Percentiles rank a stretch among this genome's conserved stretches.
These are phyloP conservation scores for Amaranthus cruentus DNA, from an alignment of 148 eudicot genomes.

Conservation along the genomic window DNA sequence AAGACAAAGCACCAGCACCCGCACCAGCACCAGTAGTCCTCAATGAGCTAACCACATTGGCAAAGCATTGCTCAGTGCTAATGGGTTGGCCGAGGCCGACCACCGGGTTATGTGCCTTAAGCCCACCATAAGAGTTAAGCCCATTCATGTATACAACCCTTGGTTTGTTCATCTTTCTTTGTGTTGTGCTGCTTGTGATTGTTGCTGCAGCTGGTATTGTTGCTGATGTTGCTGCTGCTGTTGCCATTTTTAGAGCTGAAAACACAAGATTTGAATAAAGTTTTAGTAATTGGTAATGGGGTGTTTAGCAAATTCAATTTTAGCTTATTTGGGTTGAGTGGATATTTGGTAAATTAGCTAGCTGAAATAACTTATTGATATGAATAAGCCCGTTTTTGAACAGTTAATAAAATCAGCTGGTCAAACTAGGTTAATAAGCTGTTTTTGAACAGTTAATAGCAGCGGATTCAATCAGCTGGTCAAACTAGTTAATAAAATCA, in stretches of 20 bases:
- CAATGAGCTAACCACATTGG: slow-evolving; percentile 29
- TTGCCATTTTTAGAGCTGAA: slow-evolving; percentile 32
- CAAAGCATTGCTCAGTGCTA: slow-evolving; percentile 35
- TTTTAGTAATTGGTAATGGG: neutral
- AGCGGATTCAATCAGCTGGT: no score
- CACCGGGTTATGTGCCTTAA: slow-evolving; percentile 35
- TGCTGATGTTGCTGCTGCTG: slow-evolving; percentile 32
- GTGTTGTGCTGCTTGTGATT: slow-evolving; percentile 14
- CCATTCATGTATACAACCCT: slow-evolving; percentile 18
- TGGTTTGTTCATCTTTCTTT: slow-evolving; percentile 7
- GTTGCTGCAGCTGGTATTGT: slow-evolving; percentile 15
- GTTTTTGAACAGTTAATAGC: no score
- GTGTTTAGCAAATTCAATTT: no score
- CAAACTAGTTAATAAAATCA: no score
- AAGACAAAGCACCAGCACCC: slow-evolving; percentile 25
- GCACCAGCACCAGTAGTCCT: slow-evolving; percentile 7
- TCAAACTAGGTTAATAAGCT: no score
- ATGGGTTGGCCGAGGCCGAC: slow-evolving; percentile 25
- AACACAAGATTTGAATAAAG: neutral
- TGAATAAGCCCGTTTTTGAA: no score
- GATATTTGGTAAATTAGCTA: no score
- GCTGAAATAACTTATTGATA: no score
- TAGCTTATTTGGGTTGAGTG: no score
- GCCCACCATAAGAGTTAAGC: slow-evolving; percentile 33
- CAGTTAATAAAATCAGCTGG: no score